Conservation (phyloP, 768 basidiomycete species). For the Boletus vinaceobasis region DNA sequence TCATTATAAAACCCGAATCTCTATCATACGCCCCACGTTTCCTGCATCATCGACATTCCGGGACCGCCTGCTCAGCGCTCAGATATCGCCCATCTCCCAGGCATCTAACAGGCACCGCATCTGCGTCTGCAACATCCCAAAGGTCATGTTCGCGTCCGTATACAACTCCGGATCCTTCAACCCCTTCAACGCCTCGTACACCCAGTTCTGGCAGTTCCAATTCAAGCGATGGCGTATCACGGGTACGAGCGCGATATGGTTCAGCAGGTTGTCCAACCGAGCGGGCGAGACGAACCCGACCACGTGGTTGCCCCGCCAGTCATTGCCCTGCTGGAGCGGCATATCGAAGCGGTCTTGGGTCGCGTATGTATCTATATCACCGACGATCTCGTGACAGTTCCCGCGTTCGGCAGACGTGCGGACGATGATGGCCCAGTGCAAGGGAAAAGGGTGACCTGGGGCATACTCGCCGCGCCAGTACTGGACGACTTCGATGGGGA, state of each 20-base stretch:
- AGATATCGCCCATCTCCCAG: slow-evolving; percentile 28
- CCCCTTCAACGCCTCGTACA: slow-evolving; percentile 20
- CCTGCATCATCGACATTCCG: too few species aligned
- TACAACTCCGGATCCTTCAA: slow-evolving; percentile 12
- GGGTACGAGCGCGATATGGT: slow-evolving; percentile 17
- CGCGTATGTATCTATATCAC: slow-evolving; percentile 23
- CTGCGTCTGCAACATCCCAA: slow-evolving; percentile 23
- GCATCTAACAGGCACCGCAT: slow-evolving; percentile 30
- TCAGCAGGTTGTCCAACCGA: slow-evolving; percentile 13
- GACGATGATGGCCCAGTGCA: slow-evolving; percentile 29
- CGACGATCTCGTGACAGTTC: slow-evolving; percentile 28
- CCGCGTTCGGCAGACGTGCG: slow-evolving; percentile 19
- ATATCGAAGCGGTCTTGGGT: slow-evolving; percentile 15
- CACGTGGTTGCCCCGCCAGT: slow-evolving; percentile 27
- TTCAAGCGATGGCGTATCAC: slow-evolving; percentile 12
- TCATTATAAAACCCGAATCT: too few species aligned
- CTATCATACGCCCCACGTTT: too few species aligned
- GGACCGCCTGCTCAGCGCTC: not conserved
- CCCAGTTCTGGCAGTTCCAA: slow-evolving; percentile 31
- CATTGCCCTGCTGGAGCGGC: slow-evolving; percentile 4
- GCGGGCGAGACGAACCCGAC: slow-evolving; percentile 21
- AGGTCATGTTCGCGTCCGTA: slow-evolving; percentile 12
- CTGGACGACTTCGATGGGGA: slow-evolving; percentile 26
- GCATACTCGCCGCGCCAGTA: slow-evolving; percentile 28
- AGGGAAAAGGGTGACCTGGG: slow-evolving; percentile 10